Evolutionary conservation across 1,284 basidiomycete species (phyloP).

Genomic region (Cryptococcus depauperatus): DNA sequence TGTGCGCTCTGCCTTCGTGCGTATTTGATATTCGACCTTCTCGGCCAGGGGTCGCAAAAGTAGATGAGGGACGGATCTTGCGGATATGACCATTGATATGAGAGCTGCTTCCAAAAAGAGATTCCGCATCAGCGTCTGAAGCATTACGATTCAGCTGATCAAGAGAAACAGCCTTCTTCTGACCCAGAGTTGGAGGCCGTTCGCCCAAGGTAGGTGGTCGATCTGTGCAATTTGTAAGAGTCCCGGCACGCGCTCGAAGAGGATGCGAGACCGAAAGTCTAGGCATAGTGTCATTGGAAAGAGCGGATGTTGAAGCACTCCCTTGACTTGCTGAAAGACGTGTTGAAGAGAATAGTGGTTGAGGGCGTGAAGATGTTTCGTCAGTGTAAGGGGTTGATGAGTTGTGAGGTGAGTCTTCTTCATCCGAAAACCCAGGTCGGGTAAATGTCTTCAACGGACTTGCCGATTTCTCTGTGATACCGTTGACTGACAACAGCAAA

Average conservation of each 20-base stretch:
- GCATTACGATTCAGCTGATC: conserved; percentile 24
- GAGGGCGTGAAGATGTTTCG: conserved; percentile 22
- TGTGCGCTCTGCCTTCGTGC: conserved; percentile 18
- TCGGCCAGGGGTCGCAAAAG: background rate
- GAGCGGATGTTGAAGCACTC: conserved; percentile 9
- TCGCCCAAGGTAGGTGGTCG: conserved; percentile 17
- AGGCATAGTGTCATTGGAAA: conserved; percentile 16
- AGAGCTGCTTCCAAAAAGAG: conserved; percentile 31
- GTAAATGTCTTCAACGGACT: conserved; percentile 26
- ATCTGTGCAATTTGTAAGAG: conserved; percentile 14
- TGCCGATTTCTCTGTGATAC: conserved; percentile 4
- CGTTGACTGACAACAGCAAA: conserved; percentile 12
- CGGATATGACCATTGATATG: conserved; percentile 17
- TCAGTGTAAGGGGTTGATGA: conserved; percentile 16
- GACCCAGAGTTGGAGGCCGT: conserved; percentile 15
- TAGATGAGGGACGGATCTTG: conserved; percentile 16
- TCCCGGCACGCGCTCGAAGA: conserved; percentile 22
- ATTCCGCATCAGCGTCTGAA: conserved; percentile 32
- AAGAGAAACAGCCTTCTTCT: conserved; percentile 40
- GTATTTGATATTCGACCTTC: background rate
- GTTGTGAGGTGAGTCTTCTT: conserved; percentile 16
- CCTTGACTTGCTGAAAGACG: conserved; percentile 32
- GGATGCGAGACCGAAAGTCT: conserved; percentile 28
- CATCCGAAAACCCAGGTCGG: conserved; percentile 10
- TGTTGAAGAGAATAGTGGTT: conserved; percentile 32